A percentile compares a stretch with the other conserved stretches of the same genome.
phyloP scores from a whole-genome alignment of 139 green algal genomes.

The Chlorella sorokiniana region DNA sequence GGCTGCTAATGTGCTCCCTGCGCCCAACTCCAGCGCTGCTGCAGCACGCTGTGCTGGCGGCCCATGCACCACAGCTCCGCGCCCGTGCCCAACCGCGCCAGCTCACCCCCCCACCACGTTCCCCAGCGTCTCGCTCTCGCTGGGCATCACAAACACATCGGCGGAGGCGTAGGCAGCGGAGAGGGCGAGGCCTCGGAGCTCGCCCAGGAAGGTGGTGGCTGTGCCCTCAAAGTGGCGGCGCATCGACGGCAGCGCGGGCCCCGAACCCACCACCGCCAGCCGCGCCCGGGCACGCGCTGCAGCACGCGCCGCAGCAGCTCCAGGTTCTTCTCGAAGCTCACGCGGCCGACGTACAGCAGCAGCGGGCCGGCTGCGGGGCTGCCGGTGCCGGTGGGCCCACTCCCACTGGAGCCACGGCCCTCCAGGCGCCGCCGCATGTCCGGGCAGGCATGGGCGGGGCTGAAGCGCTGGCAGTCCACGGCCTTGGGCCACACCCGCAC shows the following conservation, averaged over 20 bases:
- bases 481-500: too few species aligned
- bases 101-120: too few species aligned
- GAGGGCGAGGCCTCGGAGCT: constrained; percentile 88
- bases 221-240: constrained; percentile 53
- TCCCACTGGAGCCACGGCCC: constrained; percentile 76
- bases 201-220: constrained; percentile 54
- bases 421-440: constrained; percentile 66
- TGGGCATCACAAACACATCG: constrained; percentile 98
- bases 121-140: constrained; percentile 89
- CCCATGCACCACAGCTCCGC: too few species aligned
- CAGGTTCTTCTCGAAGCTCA: constrained; percentile 90
- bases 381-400: too few species aligned
- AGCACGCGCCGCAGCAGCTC: constrained; percentile 73
- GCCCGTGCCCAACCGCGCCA: neutral
- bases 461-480: constrained; percentile 48
- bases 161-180: constrained; percentile 87
- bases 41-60: too few species aligned
- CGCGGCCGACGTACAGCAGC: constrained; percentile 92
- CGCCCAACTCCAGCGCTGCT: too few species aligned
- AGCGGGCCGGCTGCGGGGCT: constrained; percentile 75
- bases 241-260: constrained; percentile 75
- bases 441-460: constrained; percentile 92
- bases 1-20: too few species aligned
- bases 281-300: constrained; percentile 61
- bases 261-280: constrained; percentile 95